Evolutionary conservation across 1,284 basidiomycete species (phyloP), one percentile per base, ranked within the genome.

Genomic region (Grifola frondosa): DNA sequence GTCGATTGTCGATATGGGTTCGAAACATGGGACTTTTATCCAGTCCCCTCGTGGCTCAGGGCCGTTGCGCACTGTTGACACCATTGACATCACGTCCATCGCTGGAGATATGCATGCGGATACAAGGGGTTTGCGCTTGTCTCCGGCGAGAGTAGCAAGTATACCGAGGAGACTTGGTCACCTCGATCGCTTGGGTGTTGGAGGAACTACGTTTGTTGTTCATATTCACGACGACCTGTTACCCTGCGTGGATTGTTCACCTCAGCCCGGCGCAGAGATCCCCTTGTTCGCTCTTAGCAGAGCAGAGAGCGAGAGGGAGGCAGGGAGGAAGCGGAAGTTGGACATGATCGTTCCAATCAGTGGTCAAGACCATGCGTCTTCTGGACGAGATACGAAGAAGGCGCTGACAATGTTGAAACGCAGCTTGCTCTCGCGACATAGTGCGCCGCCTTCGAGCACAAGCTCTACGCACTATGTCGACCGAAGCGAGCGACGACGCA

Each of bases 1-100:
- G 86, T 73, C 75, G 7, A 66, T 85, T 28, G 87, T 90, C 10
- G 87, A 90, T 57, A 85, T 88, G 84, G 87, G 87, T 17, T 88
- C 84, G 30, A 83, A 81, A 60, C 88, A 90, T 54, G 88, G 87
- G 8, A 88, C 87, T 2, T 88, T 81, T 59, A 47, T 86, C 52
- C 69, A 39, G 61, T 52, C 60, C 24, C 24, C 44, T 22, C 37
- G 39, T 10, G 35, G 30, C 8, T 20, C 39, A 13, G 30, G 35
- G 9, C 33, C 29, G 39, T 53, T 38, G 30, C 34, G 19, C 21
- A 38, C 43, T 15, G 40, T n/a, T 6, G 21, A 32, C 31, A 10
- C 32, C 25, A 16, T 34, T 17, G 38, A 32, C 15, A 20, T 15
- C 7, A 16, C 34, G 25, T 30, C 24, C 12, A 24, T 21, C 35